Percentiles rank a stretch among this genome's conserved stretches.
Conservation (phyloP, 305 asterid genomes). For the Fraxinus latifolia region DNA sequence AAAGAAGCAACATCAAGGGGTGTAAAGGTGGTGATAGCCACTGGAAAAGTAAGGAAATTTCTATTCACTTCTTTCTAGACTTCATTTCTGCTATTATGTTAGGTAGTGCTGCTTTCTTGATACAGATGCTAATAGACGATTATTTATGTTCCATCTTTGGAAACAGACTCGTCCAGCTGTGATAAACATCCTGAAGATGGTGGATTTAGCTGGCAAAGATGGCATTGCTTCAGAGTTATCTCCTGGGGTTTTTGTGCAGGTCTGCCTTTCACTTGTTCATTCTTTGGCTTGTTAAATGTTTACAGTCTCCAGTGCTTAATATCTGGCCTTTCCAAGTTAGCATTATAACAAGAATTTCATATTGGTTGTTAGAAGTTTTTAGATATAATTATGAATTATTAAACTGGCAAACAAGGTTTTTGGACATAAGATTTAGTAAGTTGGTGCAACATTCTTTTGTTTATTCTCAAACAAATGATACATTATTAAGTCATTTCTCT, state of each 20-base stretch:
- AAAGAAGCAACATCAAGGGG: conserved; percentile 91
- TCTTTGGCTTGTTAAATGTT: not conserved
- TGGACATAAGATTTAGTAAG: not conserved
- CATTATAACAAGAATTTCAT: conserved; percentile 7
- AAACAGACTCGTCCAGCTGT: conserved; percentile 89
- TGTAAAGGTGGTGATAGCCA: conserved; percentile 86
- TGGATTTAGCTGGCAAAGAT: conserved; percentile 71
- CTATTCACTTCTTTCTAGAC: conserved; percentile 13
- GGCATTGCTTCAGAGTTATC: conserved; percentile 75
- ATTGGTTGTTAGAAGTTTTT: conserved; percentile 5
- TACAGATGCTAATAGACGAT: conserved; percentile 18
- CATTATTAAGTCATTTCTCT: not conserved
- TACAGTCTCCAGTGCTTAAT: not conserved
- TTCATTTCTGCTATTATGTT: conserved; percentile 17
- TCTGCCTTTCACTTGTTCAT: conserved; percentile 23
- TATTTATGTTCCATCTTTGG: conserved; percentile 25
- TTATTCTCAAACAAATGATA: not conserved
- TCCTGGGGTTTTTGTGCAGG: conserved; percentile 97
- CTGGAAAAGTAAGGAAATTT: conserved; percentile 72
- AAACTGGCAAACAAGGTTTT: not conserved
- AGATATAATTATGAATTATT: not conserved
- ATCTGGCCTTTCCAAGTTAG: not conserved
- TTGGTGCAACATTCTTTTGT: not conserved
- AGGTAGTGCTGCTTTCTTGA: conserved; percentile 22
- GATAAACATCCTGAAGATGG: conserved; percentile 59